phyloP scores from a whole-genome alignment of 805 yeast genomes.

The Monosporozyma yasuniensis region DNA sequence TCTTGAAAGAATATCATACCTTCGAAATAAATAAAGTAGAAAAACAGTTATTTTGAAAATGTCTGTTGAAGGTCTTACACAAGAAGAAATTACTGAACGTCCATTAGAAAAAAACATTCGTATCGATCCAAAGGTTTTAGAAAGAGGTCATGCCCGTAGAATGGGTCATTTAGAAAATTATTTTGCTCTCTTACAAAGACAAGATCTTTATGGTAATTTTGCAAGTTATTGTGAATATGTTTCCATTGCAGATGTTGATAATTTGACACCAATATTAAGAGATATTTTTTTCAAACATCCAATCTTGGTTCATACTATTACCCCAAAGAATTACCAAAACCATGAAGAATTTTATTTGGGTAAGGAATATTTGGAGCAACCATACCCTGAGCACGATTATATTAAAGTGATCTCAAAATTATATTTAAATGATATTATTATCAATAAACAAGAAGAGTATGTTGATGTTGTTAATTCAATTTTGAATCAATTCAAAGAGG shows the following conservation, averaged over 20 bases:
- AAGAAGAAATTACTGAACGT: background rate
- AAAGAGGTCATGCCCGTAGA: slow-evolving; percentile 23
- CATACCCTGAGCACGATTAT: slow-evolving; percentile 19
- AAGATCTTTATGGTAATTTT: slow-evolving; percentile 20
- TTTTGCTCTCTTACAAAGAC: slow-evolving; percentile 21
- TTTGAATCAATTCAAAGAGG: slow-evolving; percentile 7
- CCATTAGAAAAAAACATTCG: background rate
- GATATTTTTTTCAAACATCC: slow-evolving; percentile 16
- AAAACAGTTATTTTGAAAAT: background rate
- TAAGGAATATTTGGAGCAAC: slow-evolving; percentile 14
- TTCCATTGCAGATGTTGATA: slow-evolving; percentile 3
- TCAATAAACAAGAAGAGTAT: slow-evolving; percentile 18
- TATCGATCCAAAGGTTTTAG: background rate
- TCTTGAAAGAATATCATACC: too few species aligned
- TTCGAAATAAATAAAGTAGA: too few species aligned
- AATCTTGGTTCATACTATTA: slow-evolving; percentile 12
- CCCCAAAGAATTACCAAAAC: slow-evolving; percentile 13
- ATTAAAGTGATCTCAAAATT: slow-evolving; percentile 14
- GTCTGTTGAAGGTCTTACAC: background rate
- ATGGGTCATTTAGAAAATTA: slow-evolving; percentile 24
- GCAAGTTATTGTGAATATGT: slow-evolving; percentile 15
- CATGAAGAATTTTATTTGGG: slow-evolving; percentile 14
- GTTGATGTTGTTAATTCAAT: slow-evolving; percentile 6
- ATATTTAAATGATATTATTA: slow-evolving; percentile 13
- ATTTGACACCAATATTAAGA: slow-evolving; percentile 12